Base-by-base conservation (phyloP, 2,329 filamentous ascomycete genomes). In the Penicillium paneum region DNA sequence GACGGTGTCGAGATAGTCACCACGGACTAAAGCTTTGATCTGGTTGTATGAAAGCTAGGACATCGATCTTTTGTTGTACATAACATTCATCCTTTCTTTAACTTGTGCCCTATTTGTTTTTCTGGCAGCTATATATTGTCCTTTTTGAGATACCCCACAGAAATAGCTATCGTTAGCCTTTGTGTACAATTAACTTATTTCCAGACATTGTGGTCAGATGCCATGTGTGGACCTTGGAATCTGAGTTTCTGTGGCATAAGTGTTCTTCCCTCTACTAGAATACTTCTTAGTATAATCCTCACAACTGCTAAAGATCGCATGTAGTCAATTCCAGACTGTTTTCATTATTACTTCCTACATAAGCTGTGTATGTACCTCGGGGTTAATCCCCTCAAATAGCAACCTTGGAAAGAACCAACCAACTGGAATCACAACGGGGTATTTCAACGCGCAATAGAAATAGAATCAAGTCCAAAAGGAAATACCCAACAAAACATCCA, bases 1-100 rank as follows among this genome's bases (percentile, higher is more conserved):
- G 62, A 61, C 24, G 55, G 48, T 13, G 56, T 65, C 43, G 59
- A 64, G 28, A 61, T 65, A 39, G 55, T 64, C 8, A 55, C 59
- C 26, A 29, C 50, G 8, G 60, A 64, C 10, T 61, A 28, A 48
- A 47, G 21, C 34, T 35, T n/a, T 32, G 21, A 10, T 44, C 40
- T 28, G 15, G 38, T 34, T 45, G 10, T 38, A 21, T 43, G 24
- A 21, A 39, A 32, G 34, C 41, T 3, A 35, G 21, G 8, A 40
- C 17, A 21, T 28, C 12, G 15, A 46, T 53, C 44, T 43, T 45
- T 34, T 42, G 26, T 32, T 46, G 24, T 54, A 40, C 34, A 39
- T 51, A 41, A 4, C 8, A 48, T 54, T 55, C 36, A 35, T 53
- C 2, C 15, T 40, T 56, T 49, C n/a, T 41, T 24, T 34, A 36